These are phyloP conservation scores for Quercus rubra DNA, from an alignment of 306 rosid genomes.

Conservation along the genomic window DNA sequence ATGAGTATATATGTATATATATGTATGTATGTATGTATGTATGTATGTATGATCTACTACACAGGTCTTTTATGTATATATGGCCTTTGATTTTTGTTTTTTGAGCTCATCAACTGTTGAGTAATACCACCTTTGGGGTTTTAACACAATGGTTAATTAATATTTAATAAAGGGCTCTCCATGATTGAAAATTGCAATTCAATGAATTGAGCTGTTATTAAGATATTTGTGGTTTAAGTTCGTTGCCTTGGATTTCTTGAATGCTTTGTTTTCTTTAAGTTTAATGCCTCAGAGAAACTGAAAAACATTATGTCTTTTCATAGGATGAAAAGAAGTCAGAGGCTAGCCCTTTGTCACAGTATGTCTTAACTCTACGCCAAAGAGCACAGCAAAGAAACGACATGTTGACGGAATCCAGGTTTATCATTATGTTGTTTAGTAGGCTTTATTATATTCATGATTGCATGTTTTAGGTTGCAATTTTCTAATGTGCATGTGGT, in stretches of 20 bases:
- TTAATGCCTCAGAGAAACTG: not conserved
- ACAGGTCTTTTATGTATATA: not conserved
- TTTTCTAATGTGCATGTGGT: constrained; percentile 32
- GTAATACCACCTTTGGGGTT: not conserved
- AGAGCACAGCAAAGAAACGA: constrained; percentile 56
- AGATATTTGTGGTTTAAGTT: not conserved
- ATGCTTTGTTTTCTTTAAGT: not conserved
- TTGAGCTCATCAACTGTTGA: not conserved
- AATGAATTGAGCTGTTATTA: not conserved
- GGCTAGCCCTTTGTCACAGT: constrained; percentile 62
- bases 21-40: not conserved
- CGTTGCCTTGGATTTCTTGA: not conserved
- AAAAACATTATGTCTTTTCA: constrained; percentile 2
- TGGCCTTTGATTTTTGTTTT: not conserved
- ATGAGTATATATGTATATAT: too few species aligned
- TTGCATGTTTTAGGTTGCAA: constrained; percentile 20
- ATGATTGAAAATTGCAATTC: not conserved
- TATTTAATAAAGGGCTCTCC: not conserved
- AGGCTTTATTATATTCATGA: constrained; percentile 7
- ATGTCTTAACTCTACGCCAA: constrained; percentile 47
- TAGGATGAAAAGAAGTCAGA: constrained; percentile 70
- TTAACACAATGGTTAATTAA: not conserved
- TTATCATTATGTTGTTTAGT: constrained; percentile 5
- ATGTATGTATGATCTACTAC: not conserved
- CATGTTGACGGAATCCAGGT: constrained; percentile 81